Conservation (phyloP, 805 yeast genomes). For the Zygosaccharomyces lentus region DNA sequence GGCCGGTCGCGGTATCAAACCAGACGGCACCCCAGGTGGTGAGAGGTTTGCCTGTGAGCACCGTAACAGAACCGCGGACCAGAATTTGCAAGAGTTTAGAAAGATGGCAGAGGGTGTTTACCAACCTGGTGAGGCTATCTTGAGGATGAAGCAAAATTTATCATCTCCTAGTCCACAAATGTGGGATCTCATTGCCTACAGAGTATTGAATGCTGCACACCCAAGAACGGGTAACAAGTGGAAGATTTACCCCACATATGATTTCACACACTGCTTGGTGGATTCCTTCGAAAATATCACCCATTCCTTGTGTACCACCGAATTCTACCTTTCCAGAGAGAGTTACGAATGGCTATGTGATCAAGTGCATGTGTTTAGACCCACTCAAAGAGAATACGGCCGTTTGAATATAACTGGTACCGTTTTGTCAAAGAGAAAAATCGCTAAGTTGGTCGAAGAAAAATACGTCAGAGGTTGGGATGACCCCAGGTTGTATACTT, state of each 20-base stretch:
- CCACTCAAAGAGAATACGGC: conserved; percentile 98
- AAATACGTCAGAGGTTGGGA: conserved; percentile 92
- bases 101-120: conserved; percentile 88
- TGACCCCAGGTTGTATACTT: conserved; percentile 93
- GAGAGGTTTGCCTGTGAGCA: conserved; percentile 79
- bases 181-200: conserved; percentile 99
- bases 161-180: conserved; percentile 92
- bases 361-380: conserved; percentile 88
- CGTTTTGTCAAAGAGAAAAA: conserved; percentile 89
- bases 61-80: conserved; percentile 66
- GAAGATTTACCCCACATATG: conserved; percentile 98
- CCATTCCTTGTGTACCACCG: conserved; percentile 95
- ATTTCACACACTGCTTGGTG: conserved; percentile 97
- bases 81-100: conserved; percentile 75
- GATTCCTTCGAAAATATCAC: conserved; percentile 96
- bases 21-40: conserved; percentile 92
- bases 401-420: conserved; percentile 94
- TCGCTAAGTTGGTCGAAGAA: conserved; percentile 84
- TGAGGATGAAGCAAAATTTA: conserved; percentile 96
- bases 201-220: conserved; percentile 88
- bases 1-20: conserved; percentile 82
- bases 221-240: conserved; percentile 96
- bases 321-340: conserved; percentile 86
- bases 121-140: conserved; percentile 85
- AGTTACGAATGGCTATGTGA: conserved; percentile 99